These are phyloP conservation scores for Diaporthe sp. DNA, from an alignment of 2,329 filamentous ascomycete genomes.

Conservation along the genomic window DNA sequence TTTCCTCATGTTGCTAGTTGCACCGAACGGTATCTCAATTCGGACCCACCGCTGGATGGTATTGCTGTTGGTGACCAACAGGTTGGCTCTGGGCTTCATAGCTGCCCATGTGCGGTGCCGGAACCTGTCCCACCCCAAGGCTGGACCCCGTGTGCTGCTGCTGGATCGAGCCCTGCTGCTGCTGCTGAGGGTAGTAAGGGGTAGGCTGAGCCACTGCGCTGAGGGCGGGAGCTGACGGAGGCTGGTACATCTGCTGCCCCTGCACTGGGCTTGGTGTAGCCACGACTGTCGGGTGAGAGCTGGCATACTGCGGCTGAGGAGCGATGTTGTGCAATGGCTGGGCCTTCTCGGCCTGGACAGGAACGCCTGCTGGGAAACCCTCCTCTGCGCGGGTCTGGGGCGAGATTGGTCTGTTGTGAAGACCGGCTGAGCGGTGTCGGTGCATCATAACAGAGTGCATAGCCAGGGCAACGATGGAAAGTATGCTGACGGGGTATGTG, in stretches of 20 bases:
- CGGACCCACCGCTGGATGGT: constrained; percentile 24
- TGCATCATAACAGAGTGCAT: constrained; percentile 58
- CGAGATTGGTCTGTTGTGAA: constrained; percentile 53
- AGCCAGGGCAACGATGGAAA: constrained; percentile 57
- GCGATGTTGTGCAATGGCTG: constrained; percentile 30
- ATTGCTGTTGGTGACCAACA: constrained; percentile 34
- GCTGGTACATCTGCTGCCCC: constrained; percentile 41
- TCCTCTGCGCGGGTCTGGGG: constrained; percentile 17
- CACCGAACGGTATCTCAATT: not conserved
- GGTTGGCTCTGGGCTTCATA: constrained; percentile 35
- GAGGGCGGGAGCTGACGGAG: constrained; percentile 35
- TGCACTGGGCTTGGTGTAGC: constrained; percentile 41
- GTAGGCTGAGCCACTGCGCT: not conserved
- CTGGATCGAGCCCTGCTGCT: constrained; percentile 36
- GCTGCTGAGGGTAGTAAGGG: constrained; percentile 31
- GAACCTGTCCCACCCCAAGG: not conserved
- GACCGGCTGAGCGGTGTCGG: constrained; percentile 59
- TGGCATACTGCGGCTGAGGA: constrained; percentile 42
- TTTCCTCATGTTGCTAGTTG: not conserved
- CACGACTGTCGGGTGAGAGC: constrained; percentile 38
- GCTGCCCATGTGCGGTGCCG: constrained; percentile 31
- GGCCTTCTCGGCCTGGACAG: constrained; percentile 44
- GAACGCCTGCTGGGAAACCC: constrained; percentile 40
- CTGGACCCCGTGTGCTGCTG: not conserved
- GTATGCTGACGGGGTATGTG: constrained; percentile 50